Evolutionary conservation across 2,329 filamentous ascomycete species (phyloP).

Genomic region (Gnomoniopsis sp.): DNA sequence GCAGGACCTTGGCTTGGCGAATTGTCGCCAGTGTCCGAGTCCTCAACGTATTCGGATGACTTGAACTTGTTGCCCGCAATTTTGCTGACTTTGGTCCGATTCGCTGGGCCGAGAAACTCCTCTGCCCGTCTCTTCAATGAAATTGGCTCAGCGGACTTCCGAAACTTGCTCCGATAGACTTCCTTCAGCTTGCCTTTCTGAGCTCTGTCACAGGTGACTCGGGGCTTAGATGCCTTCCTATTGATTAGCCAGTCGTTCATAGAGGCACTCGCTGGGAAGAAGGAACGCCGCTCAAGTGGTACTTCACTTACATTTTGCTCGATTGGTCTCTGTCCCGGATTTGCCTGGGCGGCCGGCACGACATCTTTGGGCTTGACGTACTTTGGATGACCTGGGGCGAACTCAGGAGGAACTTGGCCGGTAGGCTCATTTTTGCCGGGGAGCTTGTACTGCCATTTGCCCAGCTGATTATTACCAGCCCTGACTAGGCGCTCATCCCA

Average conservation of each 20-base stretch:
- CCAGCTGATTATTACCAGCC: conserved; percentile 21
- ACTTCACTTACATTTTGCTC: too few relatives aligned
- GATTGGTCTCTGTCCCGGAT: too few relatives aligned
- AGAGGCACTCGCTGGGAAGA: too few relatives aligned
- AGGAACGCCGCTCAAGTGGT: too few relatives aligned
- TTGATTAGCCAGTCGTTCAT: too few relatives aligned
- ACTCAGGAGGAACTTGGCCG: background rate
- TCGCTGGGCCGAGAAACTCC: background rate
- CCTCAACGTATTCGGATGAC: background rate
- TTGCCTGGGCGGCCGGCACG: background rate
- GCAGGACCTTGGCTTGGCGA: background rate
- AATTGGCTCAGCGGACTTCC: background rate
- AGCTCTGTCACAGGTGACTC: too few relatives aligned
- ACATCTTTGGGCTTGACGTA: background rate
- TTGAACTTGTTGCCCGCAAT: background rate
- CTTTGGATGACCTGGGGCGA: background rate
- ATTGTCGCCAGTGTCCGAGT: background rate
- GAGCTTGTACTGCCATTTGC: background rate
- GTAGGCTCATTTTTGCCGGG: background rate
- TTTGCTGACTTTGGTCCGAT: background rate
- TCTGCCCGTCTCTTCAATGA: background rate
- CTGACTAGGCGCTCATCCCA: conserved; percentile 55
- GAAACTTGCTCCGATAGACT: too few relatives aligned
- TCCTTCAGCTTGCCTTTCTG: too few relatives aligned
- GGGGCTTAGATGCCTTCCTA: too few relatives aligned